Evolutionary conservation across 2,329 filamentous ascomycete species (phyloP).

Genomic region (Lasiodiplodia sp.): DNA sequence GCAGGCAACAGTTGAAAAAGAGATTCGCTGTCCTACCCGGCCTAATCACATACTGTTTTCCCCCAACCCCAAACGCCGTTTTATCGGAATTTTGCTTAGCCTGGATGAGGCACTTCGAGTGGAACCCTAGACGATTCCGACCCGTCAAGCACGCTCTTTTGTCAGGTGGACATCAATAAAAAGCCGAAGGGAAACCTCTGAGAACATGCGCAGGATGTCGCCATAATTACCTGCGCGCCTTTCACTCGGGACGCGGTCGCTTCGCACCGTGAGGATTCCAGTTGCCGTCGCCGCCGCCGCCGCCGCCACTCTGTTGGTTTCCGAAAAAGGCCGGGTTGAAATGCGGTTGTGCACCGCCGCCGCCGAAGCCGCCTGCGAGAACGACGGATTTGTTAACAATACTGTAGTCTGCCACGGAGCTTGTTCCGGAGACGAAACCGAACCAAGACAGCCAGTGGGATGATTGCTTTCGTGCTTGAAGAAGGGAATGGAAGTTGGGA

Average conservation of each 20-base stretch:
- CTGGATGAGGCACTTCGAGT: neutral
- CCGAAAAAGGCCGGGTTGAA: constrained; percentile 79
- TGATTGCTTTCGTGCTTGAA: neutral
- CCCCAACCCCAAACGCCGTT: constrained; percentile 18
- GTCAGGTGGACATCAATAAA: neutral
- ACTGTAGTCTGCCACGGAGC: neutral
- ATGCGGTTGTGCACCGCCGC: constrained; percentile 65
- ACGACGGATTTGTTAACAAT: constrained; percentile 16
- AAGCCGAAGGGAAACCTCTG: neutral
- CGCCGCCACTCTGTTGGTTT: constrained; percentile 51
- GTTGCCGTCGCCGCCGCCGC: constrained; percentile 62
- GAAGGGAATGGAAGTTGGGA: neutral
- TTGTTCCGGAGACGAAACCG: neutral
- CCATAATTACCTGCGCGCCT: neutral
- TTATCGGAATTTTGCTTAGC: constrained; percentile 8
- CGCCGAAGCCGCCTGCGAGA: constrained; percentile 65
- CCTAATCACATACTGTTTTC: constrained; percentile 19
- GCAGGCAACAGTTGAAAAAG: neutral
- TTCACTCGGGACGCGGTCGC: constrained; percentile 74
- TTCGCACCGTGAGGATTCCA: constrained; percentile 86
- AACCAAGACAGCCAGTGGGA: constrained; percentile 4
- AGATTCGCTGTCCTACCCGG: constrained; percentile 17
- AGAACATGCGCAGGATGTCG: neutral
- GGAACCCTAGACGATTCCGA: neutral
- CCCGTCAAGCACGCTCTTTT: neutral